A percentile compares a stretch with the other conserved stretches of the same genome.
Evolutionary conservation across 1,284 basidiomycete species (phyloP).

Genomic region (Trichosporon asahii): DNA sequence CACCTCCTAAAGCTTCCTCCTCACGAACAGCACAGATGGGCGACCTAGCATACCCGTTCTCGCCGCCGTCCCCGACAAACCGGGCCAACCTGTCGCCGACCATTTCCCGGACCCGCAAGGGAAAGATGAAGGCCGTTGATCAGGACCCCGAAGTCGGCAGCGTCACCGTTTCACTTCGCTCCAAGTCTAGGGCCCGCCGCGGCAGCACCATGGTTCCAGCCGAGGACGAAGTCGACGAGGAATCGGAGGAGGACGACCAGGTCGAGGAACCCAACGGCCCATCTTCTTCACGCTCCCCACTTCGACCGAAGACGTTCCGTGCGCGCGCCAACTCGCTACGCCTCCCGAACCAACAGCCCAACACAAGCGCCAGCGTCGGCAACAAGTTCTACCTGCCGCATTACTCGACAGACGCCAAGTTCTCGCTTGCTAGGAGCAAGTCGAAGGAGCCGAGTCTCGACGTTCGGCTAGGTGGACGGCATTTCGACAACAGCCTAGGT

Average conservation of each 20-base stretch:
- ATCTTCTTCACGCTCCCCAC: slow-evolving; percentile 9
- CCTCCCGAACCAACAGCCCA: slow-evolving; percentile 14
- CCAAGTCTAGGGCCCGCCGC: slow-evolving; percentile 10
- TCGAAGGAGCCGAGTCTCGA: slow-evolving; percentile 23
- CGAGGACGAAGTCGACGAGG: slow-evolving; percentile 17
- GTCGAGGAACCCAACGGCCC: slow-evolving; percentile 7
- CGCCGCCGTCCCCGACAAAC: slow-evolving; percentile 1
- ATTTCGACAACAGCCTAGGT: slow-evolving; percentile 46
- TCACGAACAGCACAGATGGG: neutral
- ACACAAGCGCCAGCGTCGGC: slow-evolving; percentile 9
- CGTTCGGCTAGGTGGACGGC: slow-evolving; percentile 44
- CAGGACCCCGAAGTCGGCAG: slow-evolving; percentile 31
- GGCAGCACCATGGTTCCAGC: neutral
- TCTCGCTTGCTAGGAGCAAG: slow-evolving; percentile 31
- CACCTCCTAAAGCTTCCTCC: neutral
- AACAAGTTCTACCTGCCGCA: slow-evolving; percentile 44
- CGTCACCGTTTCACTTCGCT: slow-evolving; percentile 37
- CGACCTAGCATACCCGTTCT: slow-evolving; percentile 6
- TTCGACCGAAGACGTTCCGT: slow-evolving; percentile 14
- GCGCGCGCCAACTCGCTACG: slow-evolving; percentile 36
- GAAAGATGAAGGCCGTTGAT: slow-evolving; percentile 15
- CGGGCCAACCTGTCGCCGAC: neutral
- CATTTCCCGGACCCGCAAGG: neutral
- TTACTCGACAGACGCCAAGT: slow-evolving; percentile 49
- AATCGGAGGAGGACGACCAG: slow-evolving; percentile 21